Base-by-base conservation (phyloP, 495 filamentous ascomycete species). In the Penicillium angulare region DNA sequence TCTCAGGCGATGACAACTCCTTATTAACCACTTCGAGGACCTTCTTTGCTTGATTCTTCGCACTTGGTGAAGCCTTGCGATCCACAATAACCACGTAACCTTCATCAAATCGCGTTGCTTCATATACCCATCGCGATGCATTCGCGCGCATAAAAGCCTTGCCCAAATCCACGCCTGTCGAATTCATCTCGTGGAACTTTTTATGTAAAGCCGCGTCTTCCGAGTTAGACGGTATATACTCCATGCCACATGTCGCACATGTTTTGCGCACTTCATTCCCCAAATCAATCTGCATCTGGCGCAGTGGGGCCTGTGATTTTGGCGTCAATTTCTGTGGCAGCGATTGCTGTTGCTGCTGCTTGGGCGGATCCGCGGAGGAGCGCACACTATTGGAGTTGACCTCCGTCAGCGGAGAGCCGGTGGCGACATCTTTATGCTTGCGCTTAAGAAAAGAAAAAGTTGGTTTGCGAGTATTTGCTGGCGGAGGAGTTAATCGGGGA, bases 201-300 rank as follows among this genome's bases (percentile, higher is more conserved):
- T 78, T 81, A 58, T 89, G 86, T 29, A 88, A 58, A 2, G 75
- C 75, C 27, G 75, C 72, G 53, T 89, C 86, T 55, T 87, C 85
- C 33, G 71, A 68, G 18, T 82, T 80, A 0, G 84, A 86, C 10
- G 84, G 79, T 32, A 86, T 75, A 61, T 88, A 89, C 49, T 85
- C 82, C 86, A 89, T 89, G 0, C 79, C 81, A 61, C 86, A 89
- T 2, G 68, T 71, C 29, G 69, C 71, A 64, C 86, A 89, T n/a
- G 76, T 80, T 50, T 79, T 80, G 41, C 79, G 73, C 31, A 79
- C 64, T 36, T 81, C 71, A 50, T 72, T 74, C 13, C 85, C 86
- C 23, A 88, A 69, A 54, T 87, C 85, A 27, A 89, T 79, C 43
- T 83, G 82, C 70, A 85, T 81, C 58, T 89, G 86, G 22, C 77